phyloP scores from a whole-genome alignment of 2,329 filamentous ascomycete species.

The Alternaria burnsii region DNA sequence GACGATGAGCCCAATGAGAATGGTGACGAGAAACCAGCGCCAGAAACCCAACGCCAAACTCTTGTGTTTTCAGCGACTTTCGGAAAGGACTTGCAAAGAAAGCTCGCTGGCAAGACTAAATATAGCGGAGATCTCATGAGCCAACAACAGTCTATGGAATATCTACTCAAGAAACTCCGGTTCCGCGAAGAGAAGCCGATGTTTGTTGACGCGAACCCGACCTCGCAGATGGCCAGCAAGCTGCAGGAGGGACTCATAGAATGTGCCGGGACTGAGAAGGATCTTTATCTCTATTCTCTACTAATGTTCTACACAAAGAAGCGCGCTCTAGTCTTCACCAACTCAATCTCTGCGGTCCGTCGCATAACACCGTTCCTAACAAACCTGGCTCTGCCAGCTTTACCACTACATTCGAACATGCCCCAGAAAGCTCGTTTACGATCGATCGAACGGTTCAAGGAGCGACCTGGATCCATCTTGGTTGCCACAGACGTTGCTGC shows the following conservation, averaged over 20 bases:
- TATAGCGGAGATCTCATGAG: slow-evolving; percentile 68
- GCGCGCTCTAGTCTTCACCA: slow-evolving; percentile 90
- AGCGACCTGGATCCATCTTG: slow-evolving; percentile 71
- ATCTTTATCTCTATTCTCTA: slow-evolving; percentile 90
- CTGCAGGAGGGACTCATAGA: slow-evolving; percentile 91
- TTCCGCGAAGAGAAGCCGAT: slow-evolving; percentile 86
- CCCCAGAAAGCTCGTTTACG: slow-evolving; percentile 93
- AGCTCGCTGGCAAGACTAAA: slow-evolving; percentile 74
- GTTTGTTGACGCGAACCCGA: slow-evolving; percentile 91
- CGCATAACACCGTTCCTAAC: slow-evolving; percentile 85
- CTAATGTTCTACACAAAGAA: slow-evolving; percentile 82
- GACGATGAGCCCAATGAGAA: slow-evolving; percentile 61
- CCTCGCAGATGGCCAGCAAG: slow-evolving; percentile 84
- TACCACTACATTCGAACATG: slow-evolving; percentile 92
- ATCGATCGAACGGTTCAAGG: slow-evolving; percentile 87
- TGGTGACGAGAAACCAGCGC: slow-evolving; percentile 12
- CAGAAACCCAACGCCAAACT: slow-evolving; percentile 72
- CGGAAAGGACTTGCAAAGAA: slow-evolving; percentile 88
- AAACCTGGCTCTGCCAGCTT: slow-evolving; percentile 77
- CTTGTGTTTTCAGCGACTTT: slow-evolving; percentile 98
- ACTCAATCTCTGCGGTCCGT: slow-evolving; percentile 91
- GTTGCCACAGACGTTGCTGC: slow-evolving; percentile 94
- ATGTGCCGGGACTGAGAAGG: slow-evolving; percentile 94
- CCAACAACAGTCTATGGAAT: slow-evolving; percentile 87
- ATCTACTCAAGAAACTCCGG: slow-evolving; percentile 86